Conservation (phyloP, 345 rosid species). For the Acer saccharum region DNA sequence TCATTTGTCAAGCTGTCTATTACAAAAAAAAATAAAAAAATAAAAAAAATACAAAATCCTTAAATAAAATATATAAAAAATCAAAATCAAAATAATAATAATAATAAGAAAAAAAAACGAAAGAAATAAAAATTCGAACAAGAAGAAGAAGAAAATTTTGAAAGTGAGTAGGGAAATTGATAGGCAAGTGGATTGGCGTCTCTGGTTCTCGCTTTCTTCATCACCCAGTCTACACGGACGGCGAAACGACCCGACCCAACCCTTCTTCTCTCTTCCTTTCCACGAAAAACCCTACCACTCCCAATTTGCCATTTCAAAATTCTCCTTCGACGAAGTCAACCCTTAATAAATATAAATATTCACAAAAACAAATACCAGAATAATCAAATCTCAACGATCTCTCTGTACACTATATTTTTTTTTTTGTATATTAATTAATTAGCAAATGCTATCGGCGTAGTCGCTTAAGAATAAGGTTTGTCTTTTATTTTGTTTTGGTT, state of each 20-base stretch:
- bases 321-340: slow-evolving; percentile 28
- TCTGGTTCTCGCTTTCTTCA: not conserved
- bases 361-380: not conserved
- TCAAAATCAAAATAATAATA: too few species aligned
- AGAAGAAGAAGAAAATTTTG: not conserved
- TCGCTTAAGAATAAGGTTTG: not conserved
- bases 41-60: too few species aligned
- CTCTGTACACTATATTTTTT: not conserved
- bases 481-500: not conserved
- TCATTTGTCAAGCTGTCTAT: too few species aligned
- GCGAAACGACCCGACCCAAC: slow-evolving; percentile 23
- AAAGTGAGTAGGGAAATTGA: not conserved
- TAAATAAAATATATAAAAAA: too few species aligned
- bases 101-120: too few species aligned
- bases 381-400: slow-evolving; percentile 12
- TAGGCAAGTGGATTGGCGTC: not conserved
- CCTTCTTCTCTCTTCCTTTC: slow-evolving; percentile 25
- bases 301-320: slow-evolving; percentile 3
- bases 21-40: too few species aligned
- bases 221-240: slow-evolving; percentile 50
- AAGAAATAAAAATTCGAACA: not conserved
- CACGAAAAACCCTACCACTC: slow-evolving; percentile 47
- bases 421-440: not conserved
- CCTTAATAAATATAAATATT: slow-evolving; percentile 2
- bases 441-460: not conserved